phyloP scores from a whole-genome alignment of 139 green algal species.

The Penium margaritaceum region DNA sequence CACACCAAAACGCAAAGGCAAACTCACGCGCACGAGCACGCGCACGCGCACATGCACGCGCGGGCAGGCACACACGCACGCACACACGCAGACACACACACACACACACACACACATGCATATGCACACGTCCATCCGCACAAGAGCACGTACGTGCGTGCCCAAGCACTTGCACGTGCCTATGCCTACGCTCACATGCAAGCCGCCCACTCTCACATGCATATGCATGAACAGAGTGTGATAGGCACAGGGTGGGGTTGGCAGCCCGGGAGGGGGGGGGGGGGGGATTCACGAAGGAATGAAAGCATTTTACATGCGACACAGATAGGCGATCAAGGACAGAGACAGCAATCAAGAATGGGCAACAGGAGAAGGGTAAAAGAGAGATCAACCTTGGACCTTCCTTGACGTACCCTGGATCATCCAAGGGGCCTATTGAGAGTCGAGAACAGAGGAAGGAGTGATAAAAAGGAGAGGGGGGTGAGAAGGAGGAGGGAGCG shows the following conservation, averaged over 20 bases:
- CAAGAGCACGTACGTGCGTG: not conserved
- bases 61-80: not conserved
- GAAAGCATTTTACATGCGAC: too few relatives aligned
- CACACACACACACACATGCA: not conserved
- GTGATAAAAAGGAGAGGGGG: not conserved
- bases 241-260: too few relatives aligned
- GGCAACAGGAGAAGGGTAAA: not conserved
- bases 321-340: too few relatives aligned
- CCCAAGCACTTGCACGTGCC: too few relatives aligned
- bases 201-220: too few relatives aligned
- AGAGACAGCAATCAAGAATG: not conserved
- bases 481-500: not conserved
- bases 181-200: too few relatives aligned
- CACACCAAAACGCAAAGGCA: not conserved
- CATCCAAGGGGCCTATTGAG: not conserved
- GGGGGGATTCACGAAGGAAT: too few relatives aligned
- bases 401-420: not conserved
- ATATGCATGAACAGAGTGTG: too few relatives aligned
- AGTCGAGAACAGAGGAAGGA: not conserved
- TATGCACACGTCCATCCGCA: not conserved
- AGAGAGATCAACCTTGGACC: not conserved
- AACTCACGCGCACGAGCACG: not conserved
- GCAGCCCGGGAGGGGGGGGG: too few relatives aligned
- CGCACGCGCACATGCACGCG: not conserved
- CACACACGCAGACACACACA: not conserved